Evolutionary conservation across 352 stramenopile species (phyloP).

Genomic region (Pythium phragmitis): DNA sequence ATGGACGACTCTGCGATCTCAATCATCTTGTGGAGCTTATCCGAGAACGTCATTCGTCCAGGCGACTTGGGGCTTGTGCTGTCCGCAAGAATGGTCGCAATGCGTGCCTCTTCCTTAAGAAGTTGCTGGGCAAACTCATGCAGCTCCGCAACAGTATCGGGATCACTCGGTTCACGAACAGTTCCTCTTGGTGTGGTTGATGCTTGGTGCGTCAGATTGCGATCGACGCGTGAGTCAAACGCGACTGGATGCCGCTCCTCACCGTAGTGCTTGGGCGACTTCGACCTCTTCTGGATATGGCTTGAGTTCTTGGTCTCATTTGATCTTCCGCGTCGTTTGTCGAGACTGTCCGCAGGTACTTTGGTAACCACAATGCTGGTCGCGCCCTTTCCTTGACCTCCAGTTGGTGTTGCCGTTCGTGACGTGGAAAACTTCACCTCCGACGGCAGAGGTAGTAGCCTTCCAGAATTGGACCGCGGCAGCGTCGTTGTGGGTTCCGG

Average conservation of each 20-base stretch:
- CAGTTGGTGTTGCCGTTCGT: neutral
- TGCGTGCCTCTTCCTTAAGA: slow-evolving; percentile 52
- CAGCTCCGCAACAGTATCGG: slow-evolving; percentile 46
- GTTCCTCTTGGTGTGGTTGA: neutral
- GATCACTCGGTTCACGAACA: slow-evolving; percentile 6
- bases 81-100: slow-evolving; percentile 44
- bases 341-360: neutral
- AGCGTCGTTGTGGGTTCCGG: slow-evolving; percentile 11
- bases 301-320: slow-evolving; percentile 17
- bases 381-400: slow-evolving; percentile 6
- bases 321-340: slow-evolving; percentile 10
- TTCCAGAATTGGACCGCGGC: slow-evolving; percentile 16
- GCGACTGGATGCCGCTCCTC: neutral
- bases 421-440: slow-evolving; percentile 27
- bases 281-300: neutral
- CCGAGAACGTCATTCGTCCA: slow-evolving; percentile 66
- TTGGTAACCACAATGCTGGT: slow-evolving; percentile 23
- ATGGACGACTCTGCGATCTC: slow-evolving; percentile 73
- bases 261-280: neutral
- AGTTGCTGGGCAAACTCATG: slow-evolving; percentile 64
- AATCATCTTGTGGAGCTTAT: slow-evolving; percentile 83
- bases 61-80: slow-evolving; percentile 47
- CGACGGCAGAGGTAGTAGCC: slow-evolving; percentile 12
- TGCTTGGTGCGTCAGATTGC: neutral
- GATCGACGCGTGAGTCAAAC: neutral